Conservation (phyloP, 257 asterid species). For the Fraxinus americana region DNA sequence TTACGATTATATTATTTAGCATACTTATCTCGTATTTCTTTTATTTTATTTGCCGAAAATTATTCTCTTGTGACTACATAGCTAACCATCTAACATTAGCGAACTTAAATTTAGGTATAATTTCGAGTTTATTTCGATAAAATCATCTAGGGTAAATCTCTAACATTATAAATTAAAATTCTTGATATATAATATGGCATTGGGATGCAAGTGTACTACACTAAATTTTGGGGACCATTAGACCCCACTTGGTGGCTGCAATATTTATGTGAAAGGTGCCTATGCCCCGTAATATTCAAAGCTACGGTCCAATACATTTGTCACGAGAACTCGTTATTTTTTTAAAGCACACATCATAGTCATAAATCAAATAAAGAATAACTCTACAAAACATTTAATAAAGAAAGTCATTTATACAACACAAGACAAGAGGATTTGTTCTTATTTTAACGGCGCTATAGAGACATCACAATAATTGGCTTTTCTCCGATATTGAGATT, state of each 20-base stretch:
- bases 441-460: not conserved
- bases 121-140: not conserved
- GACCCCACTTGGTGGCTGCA: not conserved
- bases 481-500: not conserved
- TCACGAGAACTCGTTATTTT: not conserved
- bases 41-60: too few species aligned
- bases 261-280: not conserved
- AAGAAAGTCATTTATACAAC: not conserved
- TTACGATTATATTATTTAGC: too few species aligned
- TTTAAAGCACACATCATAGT: too few species aligned
- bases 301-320: not conserved
- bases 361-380: not conserved
- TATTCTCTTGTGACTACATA: too few species aligned
- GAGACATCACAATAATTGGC: not conserved
- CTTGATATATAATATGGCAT: not conserved
- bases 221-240: not conserved
- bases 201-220: not conserved
- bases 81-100: too few species aligned
- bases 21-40: too few species aligned
- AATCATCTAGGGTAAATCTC: too few species aligned
- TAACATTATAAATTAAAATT: too few species aligned
- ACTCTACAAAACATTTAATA: not conserved
- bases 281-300: not conserved
- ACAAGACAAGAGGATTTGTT: not conserved
- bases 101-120: too few species aligned